Conservation (phyloP, 306 rosid species). For the Mimosa pudica region DNA sequence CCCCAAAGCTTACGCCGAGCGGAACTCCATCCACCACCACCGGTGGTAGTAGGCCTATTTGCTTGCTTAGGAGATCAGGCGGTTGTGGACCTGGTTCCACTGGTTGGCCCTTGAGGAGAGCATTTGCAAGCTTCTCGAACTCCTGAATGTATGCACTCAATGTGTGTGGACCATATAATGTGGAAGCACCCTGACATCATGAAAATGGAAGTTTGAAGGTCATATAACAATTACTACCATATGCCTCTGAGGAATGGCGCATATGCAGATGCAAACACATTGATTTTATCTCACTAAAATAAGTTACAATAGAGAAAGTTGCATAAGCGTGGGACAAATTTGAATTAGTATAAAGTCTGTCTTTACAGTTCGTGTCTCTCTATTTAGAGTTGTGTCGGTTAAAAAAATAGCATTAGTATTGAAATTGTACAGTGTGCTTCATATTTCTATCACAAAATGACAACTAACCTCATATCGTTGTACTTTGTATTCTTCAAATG, state of each 20-base stretch:
- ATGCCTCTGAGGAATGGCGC: neutral
- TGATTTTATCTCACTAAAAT: neutral
- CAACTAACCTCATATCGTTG: constrained; percentile 95
- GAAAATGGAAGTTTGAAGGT: constrained; percentile 17
- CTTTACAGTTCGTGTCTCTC: neutral
- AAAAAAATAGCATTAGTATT: neutral
- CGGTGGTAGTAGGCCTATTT: constrained; percentile 78
- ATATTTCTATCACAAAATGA: constrained; percentile 21
- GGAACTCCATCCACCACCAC: constrained; percentile 78
- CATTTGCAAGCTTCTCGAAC: constrained; percentile 78
- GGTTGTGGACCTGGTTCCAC: constrained; percentile 79
- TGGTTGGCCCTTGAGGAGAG: constrained; percentile 43
- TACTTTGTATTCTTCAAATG: constrained; percentile 77
- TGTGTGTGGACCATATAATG: constrained; percentile 88
- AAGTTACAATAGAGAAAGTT: neutral
- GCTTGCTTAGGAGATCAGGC: constrained; percentile 73
- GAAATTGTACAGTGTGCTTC: neutral
- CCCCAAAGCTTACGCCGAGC: constrained; percentile 67
- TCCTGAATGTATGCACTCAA: constrained; percentile 87
- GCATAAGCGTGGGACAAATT: neutral
- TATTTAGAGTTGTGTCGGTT: neutral
- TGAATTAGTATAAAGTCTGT: constrained; percentile 2
- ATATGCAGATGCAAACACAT: neutral
- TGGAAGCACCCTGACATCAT: constrained; percentile 79
- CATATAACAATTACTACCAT: neutral